phyloP scores from a whole-genome alignment of 352 stramenopile genomes.

The Globisporangium paroecandrum region DNA sequence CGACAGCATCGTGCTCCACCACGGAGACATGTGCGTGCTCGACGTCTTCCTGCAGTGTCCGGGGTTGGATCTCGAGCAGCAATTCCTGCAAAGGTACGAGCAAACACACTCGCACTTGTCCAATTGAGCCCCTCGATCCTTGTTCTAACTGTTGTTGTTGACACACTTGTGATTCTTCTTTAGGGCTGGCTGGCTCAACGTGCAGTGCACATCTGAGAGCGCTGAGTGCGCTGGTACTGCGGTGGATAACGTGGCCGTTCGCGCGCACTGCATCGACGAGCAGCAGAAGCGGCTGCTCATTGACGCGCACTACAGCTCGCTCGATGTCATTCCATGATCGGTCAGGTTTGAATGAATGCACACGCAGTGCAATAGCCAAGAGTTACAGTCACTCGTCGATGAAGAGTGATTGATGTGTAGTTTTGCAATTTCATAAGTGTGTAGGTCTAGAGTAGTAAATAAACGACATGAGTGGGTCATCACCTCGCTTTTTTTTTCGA shows the following conservation, averaged over 20 bases:
- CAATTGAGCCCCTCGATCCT: not conserved
- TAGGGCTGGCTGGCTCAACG: conserved; percentile 12
- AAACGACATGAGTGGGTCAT: not conserved
- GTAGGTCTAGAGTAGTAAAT: conserved; percentile 5
- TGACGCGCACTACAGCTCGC: conserved; percentile 6
- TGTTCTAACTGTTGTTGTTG: not conserved
- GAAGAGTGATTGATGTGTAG: not conserved
- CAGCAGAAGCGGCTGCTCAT: conserved; percentile 12
- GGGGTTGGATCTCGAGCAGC: conserved; percentile 45
- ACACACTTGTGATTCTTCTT: not conserved
- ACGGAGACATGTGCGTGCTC: conserved; percentile 48
- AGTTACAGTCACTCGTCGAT: not conserved
- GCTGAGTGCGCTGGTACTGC: not conserved
- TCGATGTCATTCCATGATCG: conserved; percentile 5
- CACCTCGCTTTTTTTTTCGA: not conserved
- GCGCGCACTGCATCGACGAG: conserved; percentile 9
- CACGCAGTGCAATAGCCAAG: not conserved
- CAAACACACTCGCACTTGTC: not conserved
- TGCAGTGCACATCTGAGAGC: not conserved
- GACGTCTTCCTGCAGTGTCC: conserved; percentile 49
- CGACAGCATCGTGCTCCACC: conserved; percentile 26
- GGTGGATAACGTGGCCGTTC: not conserved
- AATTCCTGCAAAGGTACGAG: conserved; percentile 50
- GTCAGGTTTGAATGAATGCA: not conserved
- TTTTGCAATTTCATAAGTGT: conserved; percentile 5